phyloP scores from a whole-genome alignment of 1,284 basidiomycete species.

The Volvariella volvacea region DNA sequence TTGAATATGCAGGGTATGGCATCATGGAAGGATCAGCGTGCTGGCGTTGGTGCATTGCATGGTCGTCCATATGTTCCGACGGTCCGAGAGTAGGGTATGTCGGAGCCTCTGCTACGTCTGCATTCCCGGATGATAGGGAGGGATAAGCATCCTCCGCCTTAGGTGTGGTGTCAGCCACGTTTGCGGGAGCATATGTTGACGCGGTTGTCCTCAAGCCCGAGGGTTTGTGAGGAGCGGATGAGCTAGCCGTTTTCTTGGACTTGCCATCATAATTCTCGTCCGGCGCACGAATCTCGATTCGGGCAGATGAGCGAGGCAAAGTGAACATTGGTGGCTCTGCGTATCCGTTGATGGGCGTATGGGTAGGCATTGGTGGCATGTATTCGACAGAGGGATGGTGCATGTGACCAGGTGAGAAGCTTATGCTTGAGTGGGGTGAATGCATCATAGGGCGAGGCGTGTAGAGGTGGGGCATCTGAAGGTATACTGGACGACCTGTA shows the following conservation, averaged over 20 bases:
- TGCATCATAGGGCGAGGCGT: constrained; percentile 59
- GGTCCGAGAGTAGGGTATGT: constrained; percentile 18
- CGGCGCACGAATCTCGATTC: constrained; percentile 71
- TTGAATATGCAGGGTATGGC: constrained; percentile 48
- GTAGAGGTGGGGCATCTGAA: constrained; percentile 57
- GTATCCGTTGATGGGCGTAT: constrained; percentile 52
- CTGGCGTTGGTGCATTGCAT: constrained; percentile 13
- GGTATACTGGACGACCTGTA: constrained; percentile 69
- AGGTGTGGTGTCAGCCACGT: not conserved
- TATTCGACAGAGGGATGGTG: constrained; percentile 55
- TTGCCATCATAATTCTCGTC: constrained; percentile 18
- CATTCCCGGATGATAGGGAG: constrained; percentile 6
- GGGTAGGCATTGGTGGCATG: constrained; percentile 40
- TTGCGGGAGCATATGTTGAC: constrained; percentile 16
- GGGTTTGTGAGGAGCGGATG: constrained; percentile 14
- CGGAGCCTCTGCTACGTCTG: constrained; percentile 14
- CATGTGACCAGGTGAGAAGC: constrained; percentile 51
- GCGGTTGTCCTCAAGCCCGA: constrained; percentile 39
- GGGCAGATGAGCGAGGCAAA: constrained; percentile 62
- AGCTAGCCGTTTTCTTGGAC: constrained; percentile 20
- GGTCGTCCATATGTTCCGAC: constrained; percentile 14
- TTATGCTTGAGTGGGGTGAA: constrained; percentile 34
- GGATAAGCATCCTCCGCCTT: constrained; percentile 15
- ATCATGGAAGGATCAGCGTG: constrained; percentile 30
- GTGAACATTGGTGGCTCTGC: constrained; percentile 62